phyloP scores from a whole-genome alignment of 2,329 filamentous ascomycete species.

The Byssothecium circinans region DNA sequence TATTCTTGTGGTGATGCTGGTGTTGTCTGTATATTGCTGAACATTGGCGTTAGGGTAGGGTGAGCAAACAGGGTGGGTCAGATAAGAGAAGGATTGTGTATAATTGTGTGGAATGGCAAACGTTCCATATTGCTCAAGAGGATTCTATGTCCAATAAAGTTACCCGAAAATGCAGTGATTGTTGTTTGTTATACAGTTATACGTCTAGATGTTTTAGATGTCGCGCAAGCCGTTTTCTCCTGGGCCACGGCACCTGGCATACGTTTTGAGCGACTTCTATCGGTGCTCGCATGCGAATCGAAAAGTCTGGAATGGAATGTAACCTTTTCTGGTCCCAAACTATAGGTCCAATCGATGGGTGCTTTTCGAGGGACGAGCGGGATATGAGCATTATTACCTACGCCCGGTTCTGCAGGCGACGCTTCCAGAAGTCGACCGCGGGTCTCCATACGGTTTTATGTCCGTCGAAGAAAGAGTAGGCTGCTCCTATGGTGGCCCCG shows the following conservation, averaged over 20 bases:
- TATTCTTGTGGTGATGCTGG: background rate
- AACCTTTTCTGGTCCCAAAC: too few species aligned
- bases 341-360: too few species aligned
- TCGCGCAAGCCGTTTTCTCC: background rate
- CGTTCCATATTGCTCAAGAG: background rate
- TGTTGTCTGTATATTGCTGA: background rate
- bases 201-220: background rate
- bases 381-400: too few species aligned
- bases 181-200: background rate
- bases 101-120: background rate
- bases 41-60: background rate
- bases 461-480: conserved; percentile 38
- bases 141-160: background rate
- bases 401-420: conserved; percentile 17
- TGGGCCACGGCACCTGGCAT: background rate
- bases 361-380: too few species aligned
- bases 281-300: too few species aligned
- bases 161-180: background rate
- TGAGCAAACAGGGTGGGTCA: background rate
- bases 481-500: conserved; percentile 32
- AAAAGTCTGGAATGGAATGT: too few species aligned
- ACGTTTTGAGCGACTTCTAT: too few species aligned
- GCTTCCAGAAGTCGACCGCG: conserved; percentile 33
- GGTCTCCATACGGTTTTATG: conserved; percentile 39
- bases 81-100: background rate